phyloP scores from a whole-genome alignment of 2,329 filamentous ascomycete species.

The Calonectria pseudoreteaudii region DNA sequence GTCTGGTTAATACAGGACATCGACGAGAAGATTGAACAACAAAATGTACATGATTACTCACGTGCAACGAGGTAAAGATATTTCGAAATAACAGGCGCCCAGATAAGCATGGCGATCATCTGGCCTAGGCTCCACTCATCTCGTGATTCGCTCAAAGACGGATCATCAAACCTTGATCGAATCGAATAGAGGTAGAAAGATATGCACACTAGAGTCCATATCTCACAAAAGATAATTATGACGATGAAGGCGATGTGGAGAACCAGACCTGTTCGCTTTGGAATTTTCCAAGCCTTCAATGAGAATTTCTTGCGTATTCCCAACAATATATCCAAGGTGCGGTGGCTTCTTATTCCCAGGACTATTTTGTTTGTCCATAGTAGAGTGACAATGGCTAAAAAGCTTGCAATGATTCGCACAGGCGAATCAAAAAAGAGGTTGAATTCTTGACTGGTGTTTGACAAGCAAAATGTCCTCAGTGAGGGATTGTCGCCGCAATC shows the following conservation, averaged over 20 bases:
- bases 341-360: neutral
- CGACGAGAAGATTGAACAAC: no score
- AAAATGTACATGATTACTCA: neutral
- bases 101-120: neutral
- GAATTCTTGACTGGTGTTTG: neutral
- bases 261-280: no score
- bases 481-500: neutral
- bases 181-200: neutral
- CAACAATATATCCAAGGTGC: neutral
- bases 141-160: neutral
- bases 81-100: slow-evolving; percentile 3
- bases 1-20: no score
- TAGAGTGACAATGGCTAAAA: neutral
- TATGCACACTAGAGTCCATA: neutral
- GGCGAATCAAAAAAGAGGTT: neutral
- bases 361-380: neutral
- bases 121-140: neutral
- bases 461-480: neutral
- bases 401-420: neutral
- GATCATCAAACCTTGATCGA: neutral
- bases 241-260: neutral
- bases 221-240: neutral
- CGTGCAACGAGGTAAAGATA: neutral
- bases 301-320: neutral
- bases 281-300: no score